Evolutionary conservation across 2,329 filamentous ascomycete genomes (phyloP).

Genomic region (Zymoseptoria crescenta): DNA sequence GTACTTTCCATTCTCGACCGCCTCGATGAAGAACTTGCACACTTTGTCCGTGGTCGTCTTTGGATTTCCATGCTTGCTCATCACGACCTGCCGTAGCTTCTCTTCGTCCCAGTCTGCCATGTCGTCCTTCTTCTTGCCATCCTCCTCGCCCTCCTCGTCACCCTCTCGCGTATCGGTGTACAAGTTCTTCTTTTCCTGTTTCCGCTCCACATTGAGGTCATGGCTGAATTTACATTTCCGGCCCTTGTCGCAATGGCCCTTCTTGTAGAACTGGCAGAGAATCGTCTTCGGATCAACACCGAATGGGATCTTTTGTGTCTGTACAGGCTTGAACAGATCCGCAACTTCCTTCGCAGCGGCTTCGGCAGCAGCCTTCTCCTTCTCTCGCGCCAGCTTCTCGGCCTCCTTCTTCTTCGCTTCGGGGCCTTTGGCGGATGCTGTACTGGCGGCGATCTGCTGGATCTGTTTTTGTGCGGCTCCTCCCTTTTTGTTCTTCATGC

Average conservation of each 20-base stretch:
- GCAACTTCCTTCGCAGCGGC: conserved; percentile 72
- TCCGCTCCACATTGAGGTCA: conserved; percentile 80
- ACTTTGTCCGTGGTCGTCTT: conserved; percentile 95
- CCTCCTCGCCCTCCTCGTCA: conserved; percentile 62
- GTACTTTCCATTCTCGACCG: conserved; percentile 97
- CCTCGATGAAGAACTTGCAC: conserved; percentile 96
- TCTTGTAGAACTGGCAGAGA: conserved; percentile 93
- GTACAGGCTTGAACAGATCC: conserved; percentile 80
- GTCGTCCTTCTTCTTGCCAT: conserved; percentile 75
- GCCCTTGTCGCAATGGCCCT: conserved; percentile 92
- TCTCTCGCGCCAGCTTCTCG: conserved; percentile 59
- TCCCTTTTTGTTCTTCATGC: conserved; percentile 99
- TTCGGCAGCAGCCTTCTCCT: conserved; percentile 87
- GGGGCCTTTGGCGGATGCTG: conserved; percentile 65
- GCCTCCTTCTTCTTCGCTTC: conserved; percentile 77
- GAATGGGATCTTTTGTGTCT: conserved; percentile 96
- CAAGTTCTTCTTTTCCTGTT: conserved; percentile 83
- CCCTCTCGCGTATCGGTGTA: conserved; percentile 76
- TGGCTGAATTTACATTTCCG: conserved; percentile 98
- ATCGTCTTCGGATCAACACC: conserved; percentile 98
- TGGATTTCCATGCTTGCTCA: conserved; percentile 97
- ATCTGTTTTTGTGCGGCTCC: conserved; percentile 84
- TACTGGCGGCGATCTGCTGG: conserved; percentile 68
- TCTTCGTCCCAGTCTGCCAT: conserved; percentile 98
- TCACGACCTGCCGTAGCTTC: conserved; percentile 79